phyloP scores from a whole-genome alignment of 176 grass and related monocot genomes.

The Carex myosuroides region DNA sequence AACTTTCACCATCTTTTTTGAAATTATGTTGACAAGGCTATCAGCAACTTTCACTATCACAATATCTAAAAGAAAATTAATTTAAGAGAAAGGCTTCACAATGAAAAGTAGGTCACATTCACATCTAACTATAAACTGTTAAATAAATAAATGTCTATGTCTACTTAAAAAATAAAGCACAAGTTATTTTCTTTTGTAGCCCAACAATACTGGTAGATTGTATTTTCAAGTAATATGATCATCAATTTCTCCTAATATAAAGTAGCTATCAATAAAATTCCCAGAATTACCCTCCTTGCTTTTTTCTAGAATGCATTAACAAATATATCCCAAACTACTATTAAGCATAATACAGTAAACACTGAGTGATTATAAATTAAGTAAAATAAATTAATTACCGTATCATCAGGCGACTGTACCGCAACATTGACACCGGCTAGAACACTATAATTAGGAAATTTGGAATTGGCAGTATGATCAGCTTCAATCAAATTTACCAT shows the following conservation, averaged over 20 bases:
- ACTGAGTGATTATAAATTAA: constrained; percentile 17
- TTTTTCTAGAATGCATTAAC: not conserved
- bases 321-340: too few relatives aligned
- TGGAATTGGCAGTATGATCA: constrained; percentile 37
- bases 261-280: not conserved
- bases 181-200: not conserved
- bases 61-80: not conserved
- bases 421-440: constrained; percentile 51
- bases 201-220: not conserved
- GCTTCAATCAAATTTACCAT: constrained; percentile 46
- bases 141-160: not conserved
- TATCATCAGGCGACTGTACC: constrained; percentile 47
- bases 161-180: not conserved
- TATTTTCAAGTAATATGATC: not conserved
- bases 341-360: not conserved
- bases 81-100: not conserved
- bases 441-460: constrained; percentile 22
- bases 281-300: not conserved
- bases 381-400: constrained; percentile 42
- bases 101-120: not conserved
- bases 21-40: too few relatives aligned
- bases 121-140: not conserved
- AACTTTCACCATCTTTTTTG: too few relatives aligned
- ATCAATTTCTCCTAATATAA: not conserved
- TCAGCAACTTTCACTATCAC: not conserved